Evolutionary conservation across 345 rosid genomes (phyloP).

Genomic region (Lagerstroemia speciosa): DNA sequence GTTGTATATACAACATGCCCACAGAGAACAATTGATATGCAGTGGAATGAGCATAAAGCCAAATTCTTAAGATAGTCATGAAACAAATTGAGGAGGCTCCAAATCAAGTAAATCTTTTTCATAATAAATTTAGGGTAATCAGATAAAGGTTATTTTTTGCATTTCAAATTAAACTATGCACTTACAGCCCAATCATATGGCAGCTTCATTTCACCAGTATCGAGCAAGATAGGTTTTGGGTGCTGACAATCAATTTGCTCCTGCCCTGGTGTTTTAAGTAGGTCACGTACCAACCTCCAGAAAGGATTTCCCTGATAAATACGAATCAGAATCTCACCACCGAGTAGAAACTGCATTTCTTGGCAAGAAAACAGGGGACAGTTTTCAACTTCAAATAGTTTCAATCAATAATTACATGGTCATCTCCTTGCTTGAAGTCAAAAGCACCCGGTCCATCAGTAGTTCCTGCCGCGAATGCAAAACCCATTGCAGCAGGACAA

Average conservation of each 20-base stretch:
- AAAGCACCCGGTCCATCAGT: constrained; percentile 99
- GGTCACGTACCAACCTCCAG: constrained; percentile 75
- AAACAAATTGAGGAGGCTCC: not conserved
- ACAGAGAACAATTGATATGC: not conserved
- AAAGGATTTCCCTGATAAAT: constrained; percentile 75
- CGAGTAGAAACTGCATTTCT: constrained; percentile 3
- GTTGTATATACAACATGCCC: not conserved
- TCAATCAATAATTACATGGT: constrained; percentile 35
- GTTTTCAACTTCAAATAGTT: not conserved
- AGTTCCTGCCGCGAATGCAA: constrained; percentile 95
- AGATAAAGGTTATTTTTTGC: not conserved
- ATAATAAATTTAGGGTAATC: not conserved
- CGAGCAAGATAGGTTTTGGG: constrained; percentile 96
- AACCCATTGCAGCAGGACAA: constrained; percentile 98
- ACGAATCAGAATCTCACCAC: not conserved
- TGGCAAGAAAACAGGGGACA: not conserved
- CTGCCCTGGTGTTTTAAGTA: constrained; percentile 62
- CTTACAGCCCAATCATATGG: constrained; percentile 98
- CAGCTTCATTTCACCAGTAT: constrained; percentile 90
- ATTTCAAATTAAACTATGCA: constrained; percentile 5
- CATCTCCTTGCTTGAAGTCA: constrained; percentile 96
- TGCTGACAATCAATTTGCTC: constrained; percentile 72
- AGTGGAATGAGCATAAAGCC: not conserved
- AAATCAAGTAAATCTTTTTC: not conserved
- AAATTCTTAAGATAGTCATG: not conserved